These are phyloP conservation scores for Speleostelium caveatum DNA, from an alignment of 78 protist genomes.

Conservation along the genomic window DNA sequence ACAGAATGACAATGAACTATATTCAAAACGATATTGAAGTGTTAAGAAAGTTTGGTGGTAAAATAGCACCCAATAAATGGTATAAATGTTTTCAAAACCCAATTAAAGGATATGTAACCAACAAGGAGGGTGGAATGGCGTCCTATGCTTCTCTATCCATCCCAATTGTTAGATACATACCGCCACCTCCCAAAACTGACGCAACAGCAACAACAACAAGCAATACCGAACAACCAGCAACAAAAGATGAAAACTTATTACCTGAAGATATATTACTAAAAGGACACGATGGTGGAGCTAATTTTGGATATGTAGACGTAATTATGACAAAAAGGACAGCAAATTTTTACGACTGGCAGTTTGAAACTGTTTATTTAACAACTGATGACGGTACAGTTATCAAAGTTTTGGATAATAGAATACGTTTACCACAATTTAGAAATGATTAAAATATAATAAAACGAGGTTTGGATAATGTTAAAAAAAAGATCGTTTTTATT, in stretches of 20 bases:
- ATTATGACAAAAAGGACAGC: conserved; percentile 6
- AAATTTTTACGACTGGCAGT: conserved; percentile 58
- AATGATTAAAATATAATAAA: neutral
- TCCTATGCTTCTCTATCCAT: conserved; percentile 15
- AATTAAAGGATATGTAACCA: conserved; percentile 28
- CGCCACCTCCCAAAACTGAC: conserved; percentile 31
- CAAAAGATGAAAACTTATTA: neutral
- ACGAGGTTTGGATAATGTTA: too few relatives aligned
- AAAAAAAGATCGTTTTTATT: too few relatives aligned
- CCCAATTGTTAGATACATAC: conserved; percentile 38
- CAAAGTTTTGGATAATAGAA: neutral
- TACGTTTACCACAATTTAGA: neutral
- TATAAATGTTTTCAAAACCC: conserved; percentile 45
- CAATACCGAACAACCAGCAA: conserved; percentile 39
- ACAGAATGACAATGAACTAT: conserved; percentile 24
- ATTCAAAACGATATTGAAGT: conserved; percentile 10
- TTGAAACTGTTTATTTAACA: neutral
- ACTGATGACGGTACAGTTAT: conserved; percentile 2
- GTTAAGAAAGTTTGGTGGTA: conserved; percentile 41
- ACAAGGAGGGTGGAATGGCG: conserved; percentile 47
- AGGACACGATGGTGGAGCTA: conserved; percentile 59
- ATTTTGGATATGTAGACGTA: conserved; percentile 8
- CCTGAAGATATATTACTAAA: conserved; percentile 34
- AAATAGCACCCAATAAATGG: conserved; percentile 15
- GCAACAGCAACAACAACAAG: neutral